Conservation (phyloP, 2,329 filamentous ascomycete genomes). For the Lecanoromycetidae sp. region DNA sequence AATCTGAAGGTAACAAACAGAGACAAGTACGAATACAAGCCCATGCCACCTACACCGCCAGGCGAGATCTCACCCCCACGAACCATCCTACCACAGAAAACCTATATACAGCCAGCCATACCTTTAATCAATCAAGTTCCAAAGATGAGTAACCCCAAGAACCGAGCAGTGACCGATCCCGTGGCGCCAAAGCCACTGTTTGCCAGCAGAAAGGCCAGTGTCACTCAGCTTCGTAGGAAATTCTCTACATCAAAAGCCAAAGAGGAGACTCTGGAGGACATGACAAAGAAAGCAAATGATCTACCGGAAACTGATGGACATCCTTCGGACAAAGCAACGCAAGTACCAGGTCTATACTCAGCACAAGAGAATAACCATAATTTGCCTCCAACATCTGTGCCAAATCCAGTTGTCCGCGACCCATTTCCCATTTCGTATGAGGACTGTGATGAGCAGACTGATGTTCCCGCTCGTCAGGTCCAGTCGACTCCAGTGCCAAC, state of each 20-base stretch:
- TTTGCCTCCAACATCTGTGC: constrained; percentile 10
- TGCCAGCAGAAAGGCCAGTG: constrained; percentile 10
- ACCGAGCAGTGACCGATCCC: constrained; percentile 17
- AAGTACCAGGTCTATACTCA: constrained; percentile 10
- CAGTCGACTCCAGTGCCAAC: constrained; percentile 14
- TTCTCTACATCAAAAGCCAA: constrained; percentile 13
- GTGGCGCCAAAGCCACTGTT: constrained; percentile 13
- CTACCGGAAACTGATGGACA: no score
- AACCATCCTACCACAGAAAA: neutral
- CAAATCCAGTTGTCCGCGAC: neutral
- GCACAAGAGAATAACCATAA: neutral
- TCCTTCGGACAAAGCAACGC: constrained; percentile 12
- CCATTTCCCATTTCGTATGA: constrained; percentile 7
- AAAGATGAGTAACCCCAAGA: constrained; percentile 1
- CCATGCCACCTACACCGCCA: constrained; percentile 14
- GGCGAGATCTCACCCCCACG: neutral
- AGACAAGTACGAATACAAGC: constrained; percentile 18
- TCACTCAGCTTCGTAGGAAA: constrained; percentile 16
- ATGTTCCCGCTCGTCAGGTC: constrained; percentile 3
- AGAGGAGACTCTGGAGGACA: neutral
- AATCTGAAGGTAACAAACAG: constrained; percentile 6
- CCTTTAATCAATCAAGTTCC: constrained; percentile 6
- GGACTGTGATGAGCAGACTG: neutral
- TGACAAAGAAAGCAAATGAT: neutral
- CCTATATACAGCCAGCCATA: constrained; percentile 16